Percentiles rank a stretch among this genome's conserved stretches.
Conservation (phyloP, 1,139 yeast genomes). For the Taphrina populina region DNA sequence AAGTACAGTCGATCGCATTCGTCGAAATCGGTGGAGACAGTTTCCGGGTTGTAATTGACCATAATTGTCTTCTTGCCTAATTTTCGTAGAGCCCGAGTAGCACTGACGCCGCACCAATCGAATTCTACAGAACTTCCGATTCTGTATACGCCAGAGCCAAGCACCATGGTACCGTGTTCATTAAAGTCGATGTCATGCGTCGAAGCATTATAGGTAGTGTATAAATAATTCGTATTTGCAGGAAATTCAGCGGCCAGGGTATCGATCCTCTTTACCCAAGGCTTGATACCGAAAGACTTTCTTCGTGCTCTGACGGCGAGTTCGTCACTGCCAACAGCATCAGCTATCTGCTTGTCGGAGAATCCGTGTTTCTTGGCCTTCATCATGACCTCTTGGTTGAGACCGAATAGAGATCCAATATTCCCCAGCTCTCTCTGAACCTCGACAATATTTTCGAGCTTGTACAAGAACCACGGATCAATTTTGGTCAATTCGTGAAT, state of each 20-base stretch:
- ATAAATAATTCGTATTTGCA: slow-evolving; percentile 90
- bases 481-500: slow-evolving; percentile 89
- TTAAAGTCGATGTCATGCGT: slow-evolving; percentile 78
- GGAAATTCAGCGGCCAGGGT: slow-evolving; percentile 99
- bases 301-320: slow-evolving; percentile 76
- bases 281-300: slow-evolving; percentile 73
- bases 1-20: slow-evolving; percentile 96
- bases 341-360: slow-evolving; percentile 88
- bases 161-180: slow-evolving; percentile 88
- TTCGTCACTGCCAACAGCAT: slow-evolving; percentile 67
- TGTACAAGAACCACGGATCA: slow-evolving; percentile 93
- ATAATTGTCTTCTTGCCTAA: slow-evolving; percentile 86
- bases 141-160: slow-evolving; percentile 98
- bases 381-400: slow-evolving; percentile 67
- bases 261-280: slow-evolving; percentile 94
- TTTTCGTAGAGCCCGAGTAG: slow-evolving; percentile 90
- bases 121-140: slow-evolving; percentile 98
- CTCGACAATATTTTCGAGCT: slow-evolving; percentile 83
- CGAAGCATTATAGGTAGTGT: slow-evolving; percentile 93
- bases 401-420: slow-evolving; percentile 56
- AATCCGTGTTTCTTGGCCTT: slow-evolving; percentile 92
- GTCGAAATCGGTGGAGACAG: slow-evolving; percentile 96
- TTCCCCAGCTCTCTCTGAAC: slow-evolving; percentile 78
- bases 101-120: slow-evolving; percentile 98
- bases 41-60: slow-evolving; percentile 98